A percentile compares a stretch with the other conserved stretches of the same genome.
Conservation (phyloP, 306 rosid species). For the Gastrolobium villosum region DNA sequence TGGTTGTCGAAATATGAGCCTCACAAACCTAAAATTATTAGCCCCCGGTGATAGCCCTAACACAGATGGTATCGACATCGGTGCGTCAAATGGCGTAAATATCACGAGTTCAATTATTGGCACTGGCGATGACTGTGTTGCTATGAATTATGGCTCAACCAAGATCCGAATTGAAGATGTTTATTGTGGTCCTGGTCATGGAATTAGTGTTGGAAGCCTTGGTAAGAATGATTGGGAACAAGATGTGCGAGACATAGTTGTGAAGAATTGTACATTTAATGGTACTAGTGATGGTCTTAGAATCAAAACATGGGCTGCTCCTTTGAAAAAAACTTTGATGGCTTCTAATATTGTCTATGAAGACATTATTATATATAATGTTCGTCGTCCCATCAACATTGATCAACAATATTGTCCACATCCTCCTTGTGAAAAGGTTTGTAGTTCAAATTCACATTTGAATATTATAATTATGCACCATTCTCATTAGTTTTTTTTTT, state of each 20-base stretch:
- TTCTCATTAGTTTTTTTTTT: neutral
- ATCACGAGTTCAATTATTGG: constrained; percentile 45
- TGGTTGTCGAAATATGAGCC: constrained; percentile 55
- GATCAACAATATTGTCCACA: constrained; percentile 69
- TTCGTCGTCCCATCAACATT: constrained; percentile 58
- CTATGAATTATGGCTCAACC: constrained; percentile 57
- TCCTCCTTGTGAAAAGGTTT: constrained; percentile 53
- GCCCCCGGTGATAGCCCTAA: constrained; percentile 68
- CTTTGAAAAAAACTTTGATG: constrained; percentile 1
- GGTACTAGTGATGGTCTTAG: constrained; percentile 64
- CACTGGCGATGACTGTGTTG: constrained; percentile 75
- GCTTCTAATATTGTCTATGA: constrained; percentile 57
- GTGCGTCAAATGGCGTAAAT: constrained; percentile 39
- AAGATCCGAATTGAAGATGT: constrained; percentile 49
- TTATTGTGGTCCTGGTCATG: constrained; percentile 76
- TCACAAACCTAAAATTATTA: constrained; percentile 46
- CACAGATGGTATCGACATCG: constrained; percentile 82
- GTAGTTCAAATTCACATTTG: constrained; percentile 12
- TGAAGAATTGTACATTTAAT: constrained; percentile 56
- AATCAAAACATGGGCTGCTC: constrained; percentile 72
- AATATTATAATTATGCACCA: neutral
- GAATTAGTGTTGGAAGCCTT: constrained; percentile 79
- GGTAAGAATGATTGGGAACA: constrained; percentile 50
- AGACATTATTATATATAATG: constrained; percentile 62
- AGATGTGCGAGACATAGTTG: constrained; percentile 53